Evolutionary conservation across 164 flowering plant species (phyloP), one percentile per base, ranked within the genome.

Genomic region (Cinnamomum micranthum): DNA sequence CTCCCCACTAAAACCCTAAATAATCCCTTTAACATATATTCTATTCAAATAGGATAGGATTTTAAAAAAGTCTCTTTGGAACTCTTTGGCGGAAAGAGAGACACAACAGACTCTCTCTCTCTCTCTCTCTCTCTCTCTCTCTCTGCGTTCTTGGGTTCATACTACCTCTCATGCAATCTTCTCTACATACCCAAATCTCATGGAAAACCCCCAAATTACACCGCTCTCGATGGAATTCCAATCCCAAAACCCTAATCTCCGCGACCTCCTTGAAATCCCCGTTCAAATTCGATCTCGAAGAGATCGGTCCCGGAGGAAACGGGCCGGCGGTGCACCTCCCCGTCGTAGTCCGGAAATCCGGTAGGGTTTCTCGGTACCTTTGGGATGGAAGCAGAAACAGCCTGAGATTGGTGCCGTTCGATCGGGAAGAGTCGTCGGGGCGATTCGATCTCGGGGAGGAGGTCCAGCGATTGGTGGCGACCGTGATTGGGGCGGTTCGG

Each of bases 371-470:
- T 12, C 86, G 87, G 75, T 94, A 86, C 74, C 65, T 82, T 22
- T 88, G 90, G 93, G 88, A 94, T 31, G 97, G 93, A 13, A 67
- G 72, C 41, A 95, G 92, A 20, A 69, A 73, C 41, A 71, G 74
- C 9, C 50, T 91, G 74, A 77, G 79, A 33, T 76, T 92, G 82
- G 86, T 87, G 11, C 70, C 77, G 51, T 76, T 85, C 11, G 87
- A 86, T 65, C 83, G 74, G 11, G 77, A 76, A 15, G 78, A 65
- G 27, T 65, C 58, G 35, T 10, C 27, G 20, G 69, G 6, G 31
- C 24, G 6, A 17, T 76, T 71, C 35, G 33, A 60, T 6, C 73
- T 52, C 66, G 84, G 77, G 24, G 80, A 83, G 76, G 81, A 86
- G 77, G 55, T 86, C 47, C 60, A 80, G 6, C 82, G 78, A 24